Evolutionary conservation across 306 rosid genomes (phyloP), one percentile per base, ranked within the genome.

Genomic region (Vachellia pachyceras): DNA sequence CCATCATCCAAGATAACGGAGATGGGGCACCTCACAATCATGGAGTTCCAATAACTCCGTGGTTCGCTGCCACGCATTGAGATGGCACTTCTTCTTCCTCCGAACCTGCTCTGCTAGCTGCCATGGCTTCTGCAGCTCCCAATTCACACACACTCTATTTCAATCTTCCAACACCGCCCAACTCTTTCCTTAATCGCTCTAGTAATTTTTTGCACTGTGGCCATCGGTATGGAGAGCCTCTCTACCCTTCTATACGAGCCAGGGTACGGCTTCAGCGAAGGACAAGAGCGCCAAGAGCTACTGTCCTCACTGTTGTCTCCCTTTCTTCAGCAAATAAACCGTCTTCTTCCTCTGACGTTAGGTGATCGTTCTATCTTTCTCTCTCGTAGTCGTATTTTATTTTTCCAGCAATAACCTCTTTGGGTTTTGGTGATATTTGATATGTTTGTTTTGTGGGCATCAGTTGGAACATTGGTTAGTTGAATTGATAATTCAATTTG

Each of bases 301-400:
- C 84, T 61, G 5, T 80, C 78, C 1, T 79, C 77, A 60, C 89
- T 80, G 6, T 90, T 79, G 72, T 73, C 20, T 88, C 93, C 82
- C 18, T 54, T 54, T 91, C 87, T 47, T 94, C 99, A 77, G 57
- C 97, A 49, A 90, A 93, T 50, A 91, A 95, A 75, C 92, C 97
- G n/a, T 83, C 89, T 33, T n/a, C 92, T 54, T 82, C 97, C 23
- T 47, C 90, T 37, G 89, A 91, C 78, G 81, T 86, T 69, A 95
- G 99, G 97, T 93, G 66, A 77, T 82, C 81, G 11, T 81, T 60
- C 69, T 44, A 23, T 72, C 41, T 25, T 50, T 73, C 71, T 55
- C 23, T 7, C 55, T 22, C 20, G 5, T 68, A 20, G 3, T 60
- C 41, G 7, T 63, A 2, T 0, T 29, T 29, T 41, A n/a, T 40